Evolutionary conservation across 208 protist species (phyloP).

Genomic region (Lotmaria passim): DNA sequence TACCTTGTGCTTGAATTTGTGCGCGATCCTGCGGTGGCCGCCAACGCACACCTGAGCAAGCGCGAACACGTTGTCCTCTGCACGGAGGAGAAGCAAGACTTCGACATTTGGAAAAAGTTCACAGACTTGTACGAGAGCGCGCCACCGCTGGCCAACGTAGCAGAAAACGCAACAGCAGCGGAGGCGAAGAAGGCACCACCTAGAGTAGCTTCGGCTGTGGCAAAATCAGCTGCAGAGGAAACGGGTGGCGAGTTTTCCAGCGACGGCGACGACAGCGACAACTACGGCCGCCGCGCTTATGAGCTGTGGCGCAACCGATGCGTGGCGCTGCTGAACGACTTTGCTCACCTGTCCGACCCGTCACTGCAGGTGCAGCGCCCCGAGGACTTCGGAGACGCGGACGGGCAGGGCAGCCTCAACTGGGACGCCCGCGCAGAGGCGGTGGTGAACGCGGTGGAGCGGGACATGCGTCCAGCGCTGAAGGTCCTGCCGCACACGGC

Average conservation of each 20-base stretch:
- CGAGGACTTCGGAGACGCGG: slow-evolving; percentile 19
- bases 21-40: slow-evolving; percentile 49
- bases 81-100: slow-evolving; percentile 82
- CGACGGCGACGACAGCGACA: slow-evolving; percentile 42
- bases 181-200: background rate
- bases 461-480: slow-evolving; percentile 28
- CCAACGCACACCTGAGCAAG: slow-evolving; percentile 45
- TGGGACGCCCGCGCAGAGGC: slow-evolving; percentile 43
- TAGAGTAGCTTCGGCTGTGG: background rate
- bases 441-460: slow-evolving; percentile 40
- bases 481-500: slow-evolving; percentile 23
- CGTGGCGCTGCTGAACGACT: slow-evolving; percentile 55
- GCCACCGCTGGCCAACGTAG: slow-evolving; percentile 27
- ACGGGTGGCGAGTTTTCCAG: slow-evolving; percentile 65
- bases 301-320: slow-evolving; percentile 65
- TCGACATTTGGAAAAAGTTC: slow-evolving; percentile 82
- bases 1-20: slow-evolving; percentile 86
- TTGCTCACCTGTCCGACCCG: slow-evolving; percentile 47
- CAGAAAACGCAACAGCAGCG: slow-evolving; percentile 14
- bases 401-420: slow-evolving; percentile 9
- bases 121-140: slow-evolving; percentile 67
- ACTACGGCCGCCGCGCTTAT: slow-evolving; percentile 1
- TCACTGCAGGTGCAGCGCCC: slow-evolving; percentile 39
- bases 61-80: slow-evolving; percentile 80
- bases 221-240: slow-evolving; percentile 48